A percentile compares a stretch with the other conserved stretches of the same genome.
Conservation (phyloP, 2,329 filamentous ascomycete species). For the Ceratocystis cacaofunesta region DNA sequence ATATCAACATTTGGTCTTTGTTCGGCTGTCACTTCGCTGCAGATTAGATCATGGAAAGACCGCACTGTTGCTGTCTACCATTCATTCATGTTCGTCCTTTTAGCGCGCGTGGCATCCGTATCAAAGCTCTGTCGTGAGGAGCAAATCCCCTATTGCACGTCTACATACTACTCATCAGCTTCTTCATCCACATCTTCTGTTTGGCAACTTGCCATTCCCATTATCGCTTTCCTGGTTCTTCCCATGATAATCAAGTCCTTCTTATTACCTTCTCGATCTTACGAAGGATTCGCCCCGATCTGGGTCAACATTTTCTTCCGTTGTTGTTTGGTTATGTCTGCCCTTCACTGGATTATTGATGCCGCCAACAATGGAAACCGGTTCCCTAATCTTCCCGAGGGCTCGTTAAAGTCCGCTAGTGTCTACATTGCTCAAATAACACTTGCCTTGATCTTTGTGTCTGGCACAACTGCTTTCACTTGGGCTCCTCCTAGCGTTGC, state of each 20-base stretch:
- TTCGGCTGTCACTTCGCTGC: constrained; percentile 59
- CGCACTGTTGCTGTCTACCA: constrained; percentile 69
- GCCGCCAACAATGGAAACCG: constrained; percentile 76
- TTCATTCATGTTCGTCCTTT: constrained; percentile 63
- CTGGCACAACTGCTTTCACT: constrained; percentile 69
- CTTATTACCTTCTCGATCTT: constrained; percentile 68
- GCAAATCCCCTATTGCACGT: constrained; percentile 92
- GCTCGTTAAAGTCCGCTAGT: constrained; percentile 55
- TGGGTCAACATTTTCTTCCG: constrained; percentile 78
- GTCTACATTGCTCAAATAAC: constrained; percentile 67
- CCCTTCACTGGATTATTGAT: constrained; percentile 77
- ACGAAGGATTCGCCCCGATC: constrained; percentile 67
- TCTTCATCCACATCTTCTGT: constrained; percentile 83
- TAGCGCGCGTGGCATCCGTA: constrained; percentile 67
- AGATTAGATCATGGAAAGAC: constrained; percentile 51
- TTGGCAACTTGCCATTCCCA: constrained; percentile 76
- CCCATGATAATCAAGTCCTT: constrained; percentile 67
- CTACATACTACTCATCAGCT: constrained; percentile 86
- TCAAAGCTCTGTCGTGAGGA: constrained; percentile 92
- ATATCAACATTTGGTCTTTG: constrained; percentile 71
- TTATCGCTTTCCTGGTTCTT: constrained; percentile 54
- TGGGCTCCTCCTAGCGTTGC: constrained; percentile 76
- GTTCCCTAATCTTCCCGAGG: constrained; percentile 46
- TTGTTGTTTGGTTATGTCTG: constrained; percentile 56
- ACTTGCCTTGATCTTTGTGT: constrained; percentile 65